phyloP scores from a whole-genome alignment of 2,329 filamentous ascomycete species.

The Colletotrichum nymphaeae region DNA sequence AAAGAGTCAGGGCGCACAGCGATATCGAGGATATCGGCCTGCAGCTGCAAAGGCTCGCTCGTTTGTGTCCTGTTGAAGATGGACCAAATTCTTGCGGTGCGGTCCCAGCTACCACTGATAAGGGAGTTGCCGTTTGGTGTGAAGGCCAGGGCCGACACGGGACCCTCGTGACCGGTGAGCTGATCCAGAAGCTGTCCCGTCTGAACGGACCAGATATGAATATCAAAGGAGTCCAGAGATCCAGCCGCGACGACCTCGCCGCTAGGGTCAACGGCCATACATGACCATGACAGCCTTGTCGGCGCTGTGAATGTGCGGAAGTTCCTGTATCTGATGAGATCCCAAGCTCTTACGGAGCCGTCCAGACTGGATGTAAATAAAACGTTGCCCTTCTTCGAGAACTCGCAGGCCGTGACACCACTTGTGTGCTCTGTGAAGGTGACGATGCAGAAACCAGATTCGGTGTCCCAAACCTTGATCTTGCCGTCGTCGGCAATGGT shows the following conservation, averaged over 20 bases:
- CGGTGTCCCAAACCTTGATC: conserved; percentile 97
- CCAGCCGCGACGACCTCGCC: conserved; percentile 97
- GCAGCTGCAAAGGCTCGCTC: conserved; percentile 91
- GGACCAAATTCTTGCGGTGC: conserved; percentile 94
- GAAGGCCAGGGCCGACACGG: conserved; percentile 89
- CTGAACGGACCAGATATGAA: conserved; percentile 98
- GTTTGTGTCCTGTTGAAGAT: conserved; percentile 95
- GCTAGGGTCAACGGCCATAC: conserved; percentile 94
- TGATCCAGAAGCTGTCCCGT: conserved; percentile 95
- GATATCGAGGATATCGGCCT: conserved; percentile 89
- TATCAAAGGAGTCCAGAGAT: conserved; percentile 94
- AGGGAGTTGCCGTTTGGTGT: conserved; percentile 86
- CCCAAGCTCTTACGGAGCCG: conserved; percentile 94
- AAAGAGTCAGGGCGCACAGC: conserved; percentile 90
- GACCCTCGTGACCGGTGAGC: conserved; percentile 92
- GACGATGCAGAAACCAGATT: conserved; percentile 96
- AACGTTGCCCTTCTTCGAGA: conserved; percentile 94
- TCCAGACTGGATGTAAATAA: conserved; percentile 96
- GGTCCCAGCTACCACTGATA: conserved; percentile 96
- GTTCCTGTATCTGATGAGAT: conserved; percentile 94
- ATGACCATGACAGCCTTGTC: conserved; percentile 90
- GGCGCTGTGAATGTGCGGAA: conserved; percentile 98
- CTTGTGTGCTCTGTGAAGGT: conserved; percentile 98
- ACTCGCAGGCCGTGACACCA: conserved; percentile 93
- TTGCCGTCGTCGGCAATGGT: conserved; percentile 97